Conservation (phyloP, 805 yeast genomes). For the Barnettozyma californica region DNA sequence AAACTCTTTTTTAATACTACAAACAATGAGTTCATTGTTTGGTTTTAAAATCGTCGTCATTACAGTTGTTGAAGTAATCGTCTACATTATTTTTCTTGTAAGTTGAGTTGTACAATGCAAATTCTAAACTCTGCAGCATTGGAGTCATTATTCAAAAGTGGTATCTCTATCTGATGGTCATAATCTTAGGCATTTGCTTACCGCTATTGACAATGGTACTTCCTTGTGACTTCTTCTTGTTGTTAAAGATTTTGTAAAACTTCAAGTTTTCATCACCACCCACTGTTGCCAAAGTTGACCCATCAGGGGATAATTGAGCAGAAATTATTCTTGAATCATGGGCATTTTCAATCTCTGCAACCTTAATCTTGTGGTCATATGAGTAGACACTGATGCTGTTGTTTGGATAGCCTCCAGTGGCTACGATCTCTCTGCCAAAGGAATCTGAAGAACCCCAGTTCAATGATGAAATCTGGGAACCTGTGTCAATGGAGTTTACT, state of each 20-base stretch:
- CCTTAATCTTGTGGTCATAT: slow-evolving; percentile 79
- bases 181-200: slow-evolving; percentile 44
- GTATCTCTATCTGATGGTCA: slow-evolving; percentile 40
- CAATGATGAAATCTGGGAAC: slow-evolving; percentile 89
- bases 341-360: slow-evolving; percentile 80
- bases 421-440: slow-evolving; percentile 76
- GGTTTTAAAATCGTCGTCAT: slow-evolving; percentile 6
- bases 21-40: slow-evolving; percentile 21
- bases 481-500: slow-evolving; percentile 82
- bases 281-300: slow-evolving; percentile 84
- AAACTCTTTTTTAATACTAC: slow-evolving; percentile 24
- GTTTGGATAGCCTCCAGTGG: slow-evolving; percentile 91
- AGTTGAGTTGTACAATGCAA: neutral
- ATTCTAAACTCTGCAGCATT: too few relatives aligned
- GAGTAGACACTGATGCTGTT: slow-evolving; percentile 80
- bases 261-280: slow-evolving; percentile 96
- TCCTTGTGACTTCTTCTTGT: slow-evolving; percentile 29
- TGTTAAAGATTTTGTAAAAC: slow-evolving; percentile 88
- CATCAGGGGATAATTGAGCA: slow-evolving; percentile 86
- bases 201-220: slow-evolving; percentile 32
- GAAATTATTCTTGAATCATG: slow-evolving; percentile 85
- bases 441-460: slow-evolving; percentile 82
- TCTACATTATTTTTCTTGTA: neutral
- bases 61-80: neutral
- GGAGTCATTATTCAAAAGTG: neutral